Base-by-base conservation (phyloP, 139 green algal species). In the Tetradesmus obliquus region DNA sequence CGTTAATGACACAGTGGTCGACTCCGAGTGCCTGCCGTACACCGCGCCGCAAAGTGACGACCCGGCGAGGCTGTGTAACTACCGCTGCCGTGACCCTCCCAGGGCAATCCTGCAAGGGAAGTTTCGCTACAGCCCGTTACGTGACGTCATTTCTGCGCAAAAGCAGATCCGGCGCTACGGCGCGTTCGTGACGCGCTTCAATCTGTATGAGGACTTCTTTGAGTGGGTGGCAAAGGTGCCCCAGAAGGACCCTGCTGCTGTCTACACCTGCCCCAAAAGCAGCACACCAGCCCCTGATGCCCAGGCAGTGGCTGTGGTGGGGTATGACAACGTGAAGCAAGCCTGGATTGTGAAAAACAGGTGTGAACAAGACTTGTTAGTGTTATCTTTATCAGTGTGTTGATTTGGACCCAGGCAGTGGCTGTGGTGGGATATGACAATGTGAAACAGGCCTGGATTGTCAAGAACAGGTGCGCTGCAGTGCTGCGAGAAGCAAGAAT, bases 1-100 rank as follows among this genome's bases (percentile, higher is more conserved):
- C 45, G 71, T 90, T 17, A 84, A 84, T 54, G 86, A 24, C 76
- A 83, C 53, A n/a, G 71, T 84, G 17, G 86, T 90, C 8, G 86
- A 54, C 20, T 90, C 55, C 2, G 53, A 90, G 8, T 90, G 86
- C 71, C 53, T 90, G 71, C 86, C 86, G 7, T 90, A 90, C 86
- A 90, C 86, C 19, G 86, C 86, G 58, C 55, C 86, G n/a, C 69
- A 83, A 17, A 84, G 53, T 24, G 86, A 90, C 20, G 86, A 90
- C 86, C 86, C 86, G 19, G 86, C 86, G 13, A 83, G 79, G 71
- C 51, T 90, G 3, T 90, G 86, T 53, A 90, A 90, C 86, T 90
- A 90, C 45, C 69, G 86, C 8, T 90, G 86, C 60, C 79, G 15
- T 12, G 13, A 83, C 53, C 20, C n/a, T 19, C 86, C 86, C 2